A percentile compares a stretch with the other conserved stretches of the same genome.
Evolutionary conservation across 2,329 filamentous ascomycete species (phyloP).

Genomic region (Cordyceps farinosa): DNA sequence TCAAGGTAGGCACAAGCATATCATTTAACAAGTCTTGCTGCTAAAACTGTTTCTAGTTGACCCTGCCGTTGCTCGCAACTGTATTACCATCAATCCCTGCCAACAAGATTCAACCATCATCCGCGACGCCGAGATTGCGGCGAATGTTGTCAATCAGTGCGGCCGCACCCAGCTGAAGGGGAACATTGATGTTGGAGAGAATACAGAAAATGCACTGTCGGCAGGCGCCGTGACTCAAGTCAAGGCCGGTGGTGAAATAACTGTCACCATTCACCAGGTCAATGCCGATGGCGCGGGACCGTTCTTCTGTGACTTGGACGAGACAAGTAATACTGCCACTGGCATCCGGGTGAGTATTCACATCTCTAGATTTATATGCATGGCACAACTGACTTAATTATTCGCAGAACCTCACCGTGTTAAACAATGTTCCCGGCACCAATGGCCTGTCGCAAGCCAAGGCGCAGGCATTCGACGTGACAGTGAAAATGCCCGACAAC

Average conservation of each 20-base stretch:
- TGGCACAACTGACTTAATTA: background rate
- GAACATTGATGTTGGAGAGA: conserved; percentile 58
- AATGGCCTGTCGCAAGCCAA: conserved; percentile 57
- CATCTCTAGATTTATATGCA: background rate
- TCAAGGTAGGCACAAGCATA: conserved; percentile 33
- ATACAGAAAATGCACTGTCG: conserved; percentile 49
- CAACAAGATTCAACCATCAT: conserved; percentile 64
- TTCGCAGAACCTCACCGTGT: conserved; percentile 42
- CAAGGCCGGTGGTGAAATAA: conserved; percentile 40
- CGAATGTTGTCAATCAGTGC: conserved; percentile 56
- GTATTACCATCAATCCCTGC: conserved; percentile 61
- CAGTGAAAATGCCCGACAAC: conserved; percentile 47
- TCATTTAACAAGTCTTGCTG: background rate
- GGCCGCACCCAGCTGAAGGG: conserved; percentile 59
- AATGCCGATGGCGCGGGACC: conserved; percentile 29
- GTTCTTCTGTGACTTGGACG: conserved; percentile 52
- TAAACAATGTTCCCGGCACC: conserved; percentile 56
- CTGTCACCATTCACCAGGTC: conserved; percentile 23
- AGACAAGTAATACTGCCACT: conserved; percentile 39
- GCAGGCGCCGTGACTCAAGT: conserved; percentile 48
- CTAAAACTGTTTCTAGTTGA: conserved; percentile 39
- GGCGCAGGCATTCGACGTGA: conserved; percentile 54
- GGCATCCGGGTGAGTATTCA: conserved; percentile 16
- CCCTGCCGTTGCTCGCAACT: conserved; percentile 55
- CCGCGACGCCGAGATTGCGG: conserved; percentile 50